Percentiles rank a stretch among this genome's conserved stretches.
Evolutionary conservation across 345 rosid genomes (phyloP).

Genomic region (Psidium friedrichsthalianum): DNA sequence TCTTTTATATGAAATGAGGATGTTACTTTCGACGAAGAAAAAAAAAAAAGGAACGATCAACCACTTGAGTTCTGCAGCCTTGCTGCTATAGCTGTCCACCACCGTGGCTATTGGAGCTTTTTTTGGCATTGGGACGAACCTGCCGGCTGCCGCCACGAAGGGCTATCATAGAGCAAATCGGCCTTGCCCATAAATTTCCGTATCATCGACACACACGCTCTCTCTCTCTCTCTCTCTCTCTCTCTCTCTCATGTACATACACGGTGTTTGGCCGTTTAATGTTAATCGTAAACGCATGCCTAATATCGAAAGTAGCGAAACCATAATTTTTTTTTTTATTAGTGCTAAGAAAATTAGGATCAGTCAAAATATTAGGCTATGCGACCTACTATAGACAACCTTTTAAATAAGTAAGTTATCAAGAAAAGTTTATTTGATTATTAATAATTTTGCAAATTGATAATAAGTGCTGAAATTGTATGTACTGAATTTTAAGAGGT

Average conservation of each 20-base stretch:
- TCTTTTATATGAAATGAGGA: too few relatives aligned
- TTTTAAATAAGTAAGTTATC: not conserved
- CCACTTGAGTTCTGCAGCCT: not conserved
- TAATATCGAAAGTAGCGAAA: not conserved
- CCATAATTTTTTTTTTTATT: too few relatives aligned
- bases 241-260: not conserved
- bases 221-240: too few relatives aligned
- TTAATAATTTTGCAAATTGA: not conserved
- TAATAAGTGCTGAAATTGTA: not conserved
- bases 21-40: not conserved
- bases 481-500: not conserved
- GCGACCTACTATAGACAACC: not conserved
- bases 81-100: not conserved
- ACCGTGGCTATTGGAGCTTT: not conserved
- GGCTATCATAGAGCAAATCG: not conserved
- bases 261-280: not conserved
- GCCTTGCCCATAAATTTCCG: not conserved
- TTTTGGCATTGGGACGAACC: too few relatives aligned
- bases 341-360: not conserved
- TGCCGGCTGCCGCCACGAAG: not conserved
- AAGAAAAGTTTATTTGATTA: not conserved
- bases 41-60: not conserved
- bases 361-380: not conserved
- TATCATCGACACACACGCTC: too few relatives aligned
- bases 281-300: not conserved